Percentiles rank a stretch among this genome's conserved stretches.
phyloP scores from a whole-genome alignment of 163 green algal genomes.

The Trebouxia gelatinosa region DNA sequence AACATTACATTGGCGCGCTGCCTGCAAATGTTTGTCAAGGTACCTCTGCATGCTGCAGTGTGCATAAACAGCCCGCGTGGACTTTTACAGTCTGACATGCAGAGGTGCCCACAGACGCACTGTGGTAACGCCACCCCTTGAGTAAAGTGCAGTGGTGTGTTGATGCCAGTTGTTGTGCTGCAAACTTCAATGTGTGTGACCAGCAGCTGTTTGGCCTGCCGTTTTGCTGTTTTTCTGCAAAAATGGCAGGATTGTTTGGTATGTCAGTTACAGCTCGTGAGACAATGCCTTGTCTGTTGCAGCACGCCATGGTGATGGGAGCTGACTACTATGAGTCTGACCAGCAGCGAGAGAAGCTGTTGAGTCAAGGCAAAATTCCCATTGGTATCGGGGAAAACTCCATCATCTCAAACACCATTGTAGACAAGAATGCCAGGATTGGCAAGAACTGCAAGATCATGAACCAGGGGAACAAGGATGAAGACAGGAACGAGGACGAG shows the following conservation, averaged over 20 bases:
- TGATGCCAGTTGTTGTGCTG: not conserved
- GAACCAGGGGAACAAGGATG: conserved; percentile 66
- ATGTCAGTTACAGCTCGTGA: not conserved
- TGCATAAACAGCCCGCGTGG: too few species aligned
- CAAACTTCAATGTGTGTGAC: not conserved
- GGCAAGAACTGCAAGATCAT: conserved; percentile 64
- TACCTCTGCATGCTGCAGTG: too few species aligned
- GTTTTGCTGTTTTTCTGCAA: not conserved
- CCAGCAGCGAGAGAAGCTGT: conserved; percentile 51
- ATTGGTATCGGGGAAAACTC: conserved; percentile 86
- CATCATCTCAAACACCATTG: conserved; percentile 73
- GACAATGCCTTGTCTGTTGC: too few species aligned
- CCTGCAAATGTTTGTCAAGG: too few species aligned
- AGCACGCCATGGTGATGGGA: conserved; percentile 96
- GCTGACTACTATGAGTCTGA: conserved; percentile 97
- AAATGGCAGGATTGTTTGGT: not conserved
- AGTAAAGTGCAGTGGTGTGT: too few species aligned
- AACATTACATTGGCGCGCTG: too few species aligned
- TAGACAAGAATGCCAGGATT: conserved; percentile 99
- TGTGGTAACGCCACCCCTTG: too few species aligned
- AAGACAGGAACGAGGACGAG: conserved; percentile 60
- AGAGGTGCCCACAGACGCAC: too few species aligned
- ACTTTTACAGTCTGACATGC: too few species aligned
- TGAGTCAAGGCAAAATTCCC: conserved; percentile 54
- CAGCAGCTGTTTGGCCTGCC: not conserved